Conservation (phyloP, 129 eudicot genomes). For the Dittrichia graveolens region DNA sequence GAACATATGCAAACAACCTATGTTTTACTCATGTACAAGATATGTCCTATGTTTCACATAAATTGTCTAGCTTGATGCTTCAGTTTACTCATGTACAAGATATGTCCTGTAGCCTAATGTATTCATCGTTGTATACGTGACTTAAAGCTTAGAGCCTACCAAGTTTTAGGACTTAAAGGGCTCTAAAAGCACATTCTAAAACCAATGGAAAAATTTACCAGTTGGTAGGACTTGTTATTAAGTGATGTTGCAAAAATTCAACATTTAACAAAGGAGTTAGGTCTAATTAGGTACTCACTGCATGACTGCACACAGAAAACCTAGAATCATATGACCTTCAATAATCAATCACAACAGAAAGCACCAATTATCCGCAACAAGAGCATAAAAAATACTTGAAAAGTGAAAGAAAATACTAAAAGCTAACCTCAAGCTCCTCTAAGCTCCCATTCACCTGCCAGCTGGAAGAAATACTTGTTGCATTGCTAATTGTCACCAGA, state of each 20-base stretch:
- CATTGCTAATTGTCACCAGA: slow-evolving; percentile 29
- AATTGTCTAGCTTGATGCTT: no score
- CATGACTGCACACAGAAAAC: neutral
- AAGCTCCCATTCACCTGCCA: slow-evolving; percentile 47
- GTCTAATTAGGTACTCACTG: neutral
- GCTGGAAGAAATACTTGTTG: slow-evolving; percentile 31
- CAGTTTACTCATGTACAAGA: no score
- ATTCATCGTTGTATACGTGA: no score
- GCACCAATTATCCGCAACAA: neutral
- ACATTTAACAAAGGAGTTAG: neutral
- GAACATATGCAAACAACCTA: no score
- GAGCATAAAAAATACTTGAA: neutral
- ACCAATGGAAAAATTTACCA: neutral
- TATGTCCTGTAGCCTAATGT: no score
- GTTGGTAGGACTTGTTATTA: slow-evolving; percentile 7
- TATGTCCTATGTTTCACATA: no score
- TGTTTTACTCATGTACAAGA: no score
- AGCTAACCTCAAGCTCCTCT: slow-evolving; percentile 92
- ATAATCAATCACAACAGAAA: neutral
- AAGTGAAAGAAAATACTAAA: neutral
- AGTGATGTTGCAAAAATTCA: neutral
- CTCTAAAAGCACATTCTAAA: neutral
- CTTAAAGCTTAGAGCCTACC: no score
- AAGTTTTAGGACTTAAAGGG: no score
- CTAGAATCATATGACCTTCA: neutral